These are phyloP conservation scores for Hanseniaspora valbyensis DNA, from an alignment of 805 yeast species.

Conservation along the genomic window DNA sequence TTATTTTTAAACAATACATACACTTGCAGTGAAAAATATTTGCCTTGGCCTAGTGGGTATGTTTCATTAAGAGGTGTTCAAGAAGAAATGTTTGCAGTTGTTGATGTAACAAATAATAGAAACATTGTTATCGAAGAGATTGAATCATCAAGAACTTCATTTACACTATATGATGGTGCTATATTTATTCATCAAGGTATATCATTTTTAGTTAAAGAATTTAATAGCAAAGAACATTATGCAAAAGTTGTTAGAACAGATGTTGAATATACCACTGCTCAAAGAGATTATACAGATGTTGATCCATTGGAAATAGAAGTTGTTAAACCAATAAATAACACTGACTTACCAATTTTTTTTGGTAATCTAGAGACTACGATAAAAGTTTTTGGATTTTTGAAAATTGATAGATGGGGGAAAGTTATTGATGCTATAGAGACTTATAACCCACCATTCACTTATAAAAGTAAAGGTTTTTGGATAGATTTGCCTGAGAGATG, in stretches of 20 bases:
- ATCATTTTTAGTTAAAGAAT: slow-evolving; percentile 75
- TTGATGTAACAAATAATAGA: slow-evolving; percentile 70
- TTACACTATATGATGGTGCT: slow-evolving; percentile 86
- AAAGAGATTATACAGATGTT: slow-evolving; percentile 85
- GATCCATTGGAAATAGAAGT: slow-evolving; percentile 70
- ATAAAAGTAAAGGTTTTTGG: slow-evolving; percentile 78
- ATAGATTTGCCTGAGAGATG: slow-evolving; percentile 68
- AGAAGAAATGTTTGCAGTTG: slow-evolving; percentile 74
- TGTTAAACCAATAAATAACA: slow-evolving; percentile 41
- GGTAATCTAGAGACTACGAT: slow-evolving; percentile 67
- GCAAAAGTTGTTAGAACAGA: slow-evolving; percentile 82
- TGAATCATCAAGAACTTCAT: slow-evolving; percentile 79
- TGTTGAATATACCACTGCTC: slow-evolving; percentile 89
- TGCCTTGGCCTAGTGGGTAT: slow-evolving; percentile 71
- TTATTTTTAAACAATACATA: slow-evolving; percentile 25
- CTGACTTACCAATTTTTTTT: slow-evolving; percentile 54
- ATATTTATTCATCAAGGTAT: slow-evolving; percentile 89
- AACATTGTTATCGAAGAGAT: slow-evolving; percentile 76
- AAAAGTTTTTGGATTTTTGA: slow-evolving; percentile 85
- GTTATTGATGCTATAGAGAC: slow-evolving; percentile 93
- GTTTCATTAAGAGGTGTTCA: slow-evolving; percentile 78
- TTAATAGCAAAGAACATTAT: slow-evolving; percentile 62
- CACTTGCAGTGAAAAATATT: slow-evolving; percentile 45
- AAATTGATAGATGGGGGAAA: slow-evolving; percentile 60
- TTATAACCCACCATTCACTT: slow-evolving; percentile 67